Base-by-base conservation (phyloP, 345 rosid genomes). In the Linum usitatissimum region DNA sequence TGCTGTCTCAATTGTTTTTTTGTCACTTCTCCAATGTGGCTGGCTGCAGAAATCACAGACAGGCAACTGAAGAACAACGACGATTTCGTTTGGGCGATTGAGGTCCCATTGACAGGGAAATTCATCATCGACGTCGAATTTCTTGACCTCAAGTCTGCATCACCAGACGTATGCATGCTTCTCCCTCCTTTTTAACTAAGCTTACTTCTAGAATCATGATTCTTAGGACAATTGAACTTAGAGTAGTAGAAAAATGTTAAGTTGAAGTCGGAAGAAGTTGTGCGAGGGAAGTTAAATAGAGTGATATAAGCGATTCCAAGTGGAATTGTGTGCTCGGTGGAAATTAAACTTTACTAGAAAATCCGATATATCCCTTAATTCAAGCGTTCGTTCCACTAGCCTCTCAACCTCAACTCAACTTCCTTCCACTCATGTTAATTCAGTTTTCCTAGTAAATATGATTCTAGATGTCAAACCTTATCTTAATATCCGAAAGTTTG, bases 41-140 rank as follows among this genome's bases (percentile, higher is more conserved):
- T 70, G 3, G 17, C n/a, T 66, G 78, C 82, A 92, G 96, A 81
- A 77, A 72, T 87, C 28, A 83, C 74, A 34, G 93, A 92, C 73
- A 87, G 79, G 78, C 70, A 70, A 73, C 82, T 92, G 66, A 89
- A 89, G 85, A 80, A 66, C 34, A 85, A 75, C 68, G 86, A 92
- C 31, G 91, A 84, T 70, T 92, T 89, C 66, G 75, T 89, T 57
- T 92, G 99, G 99, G 77, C 77, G 0, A 71, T 89, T 64, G 97
- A 92, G 53, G 82, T 83, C 63, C 97, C 97, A 5, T 76, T 87
- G 38, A 81, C 86, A 0, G 99, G 97, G 19, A 89, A 83, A 80
- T 70, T 92, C 79, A 87, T 87, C 70, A 85, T 89, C 14, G 99
- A 92, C 62, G 86, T 92, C 6, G 99, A 92, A 66, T 92, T 92